Percentiles rank a stretch among this genome's conserved stretches.
phyloP scores from a whole-genome alignment of 2,329 filamentous ascomycete species.

The Ophiostoma tasmaniense region DNA sequence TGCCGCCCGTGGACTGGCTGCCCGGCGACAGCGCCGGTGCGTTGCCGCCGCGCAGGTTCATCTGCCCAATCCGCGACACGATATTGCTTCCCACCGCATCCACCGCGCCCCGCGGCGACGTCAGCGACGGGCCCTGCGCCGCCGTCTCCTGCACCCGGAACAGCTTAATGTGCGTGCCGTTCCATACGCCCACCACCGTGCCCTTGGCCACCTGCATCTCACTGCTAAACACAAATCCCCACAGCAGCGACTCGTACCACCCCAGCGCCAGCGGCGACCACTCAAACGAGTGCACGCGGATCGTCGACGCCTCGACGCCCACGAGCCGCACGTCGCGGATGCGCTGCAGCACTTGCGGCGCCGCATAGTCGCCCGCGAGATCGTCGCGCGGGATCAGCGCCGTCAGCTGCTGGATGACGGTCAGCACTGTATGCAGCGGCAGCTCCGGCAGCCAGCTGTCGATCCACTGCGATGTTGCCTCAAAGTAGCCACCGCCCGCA shows the following conservation, averaged over 20 bases:
- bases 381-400: slow-evolving; percentile 47
- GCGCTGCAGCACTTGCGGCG: slow-evolving; percentile 32
- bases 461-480: slow-evolving; percentile 76
- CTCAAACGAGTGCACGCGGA: slow-evolving; percentile 80
- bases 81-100: slow-evolving; percentile 89
- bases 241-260: slow-evolving; percentile 92
- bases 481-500: slow-evolving; percentile 43
- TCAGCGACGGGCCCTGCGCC: slow-evolving; percentile 68
- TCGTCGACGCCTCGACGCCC: slow-evolving; percentile 64
- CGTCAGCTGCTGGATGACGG: slow-evolving; percentile 59
- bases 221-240: slow-evolving; percentile 83
- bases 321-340: slow-evolving; percentile 56
- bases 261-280: slow-evolving; percentile 86
- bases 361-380: slow-evolving; percentile 27
- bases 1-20: neutral
- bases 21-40: neutral
- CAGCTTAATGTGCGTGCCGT: slow-evolving; percentile 75
- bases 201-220: slow-evolving; percentile 84
- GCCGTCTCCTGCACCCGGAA: slow-evolving; percentile 85
- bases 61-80: slow-evolving; percentile 74
- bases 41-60: slow-evolving; percentile 55
- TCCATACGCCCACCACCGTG: slow-evolving; percentile 88
- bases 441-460: slow-evolving; percentile 90
- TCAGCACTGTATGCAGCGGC: slow-evolving; percentile 77
- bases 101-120: slow-evolving; percentile 80